A percentile compares a stretch with the other conserved stretches of the same genome.
Evolutionary conservation across 192 early-diverging fungal species (phyloP).

Genomic region (Coemansia interrupta): DNA sequence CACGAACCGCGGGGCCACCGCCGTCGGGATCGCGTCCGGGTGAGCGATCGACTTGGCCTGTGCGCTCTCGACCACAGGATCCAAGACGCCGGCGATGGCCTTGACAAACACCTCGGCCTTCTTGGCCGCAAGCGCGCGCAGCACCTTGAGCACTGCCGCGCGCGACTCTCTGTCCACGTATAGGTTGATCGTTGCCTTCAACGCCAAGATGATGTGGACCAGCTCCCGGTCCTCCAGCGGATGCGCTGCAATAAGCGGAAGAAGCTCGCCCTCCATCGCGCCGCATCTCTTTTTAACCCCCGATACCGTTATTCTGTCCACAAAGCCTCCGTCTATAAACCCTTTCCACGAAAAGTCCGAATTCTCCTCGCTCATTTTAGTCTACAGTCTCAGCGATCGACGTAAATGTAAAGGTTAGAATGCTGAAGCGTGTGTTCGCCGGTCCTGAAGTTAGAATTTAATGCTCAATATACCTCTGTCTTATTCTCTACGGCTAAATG

Average conservation of each 20-base stretch:
- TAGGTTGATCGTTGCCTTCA: slow-evolving; percentile 61
- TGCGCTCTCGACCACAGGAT: slow-evolving; percentile 51
- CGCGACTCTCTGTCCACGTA: slow-evolving; percentile 70
- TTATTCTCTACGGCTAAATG: too few relatives aligned
- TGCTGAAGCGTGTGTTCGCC: too few relatives aligned
- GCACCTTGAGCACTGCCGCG: slow-evolving; percentile 55
- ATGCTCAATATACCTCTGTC: too few relatives aligned
- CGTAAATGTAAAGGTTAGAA: too few relatives aligned
- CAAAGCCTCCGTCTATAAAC: slow-evolving; percentile 54
- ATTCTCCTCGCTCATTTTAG: too few relatives aligned
- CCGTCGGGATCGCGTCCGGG: slow-evolving; percentile 41
- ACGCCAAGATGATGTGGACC: slow-evolving; percentile 46
- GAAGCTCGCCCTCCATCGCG: slow-evolving; percentile 49
- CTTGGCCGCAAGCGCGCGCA: slow-evolving; percentile 58
- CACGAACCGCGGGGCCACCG: slow-evolving; percentile 59
- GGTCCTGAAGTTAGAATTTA: too few relatives aligned
- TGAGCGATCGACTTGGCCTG: slow-evolving; percentile 32
- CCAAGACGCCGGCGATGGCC: slow-evolving; percentile 48
- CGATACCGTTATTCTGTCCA: slow-evolving; percentile 53
- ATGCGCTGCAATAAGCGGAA: slow-evolving; percentile 24
- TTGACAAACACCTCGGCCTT: slow-evolving; percentile 57
- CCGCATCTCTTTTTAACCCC: slow-evolving; percentile 53
- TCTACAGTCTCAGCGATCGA: too few relatives aligned
- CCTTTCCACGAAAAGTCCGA: slow-evolving; percentile 54
- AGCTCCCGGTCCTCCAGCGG: slow-evolving; percentile 40